phyloP scores from a whole-genome alignment of 306 rosid species.

The Senna tora region DNA sequence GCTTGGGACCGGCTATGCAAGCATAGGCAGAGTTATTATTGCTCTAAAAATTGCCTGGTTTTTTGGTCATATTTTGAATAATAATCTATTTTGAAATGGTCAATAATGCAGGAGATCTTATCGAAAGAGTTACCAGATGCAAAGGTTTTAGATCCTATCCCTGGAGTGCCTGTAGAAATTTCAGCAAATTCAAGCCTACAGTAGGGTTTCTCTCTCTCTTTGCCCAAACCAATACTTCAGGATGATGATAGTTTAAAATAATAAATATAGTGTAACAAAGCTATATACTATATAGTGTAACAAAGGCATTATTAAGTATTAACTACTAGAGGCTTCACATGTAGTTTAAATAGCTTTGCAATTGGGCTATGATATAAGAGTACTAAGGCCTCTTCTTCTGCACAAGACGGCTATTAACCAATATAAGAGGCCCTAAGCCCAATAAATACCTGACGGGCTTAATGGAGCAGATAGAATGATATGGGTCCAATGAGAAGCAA shows the following conservation, averaged over 20 bases:
- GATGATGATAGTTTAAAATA: constrained; percentile 7
- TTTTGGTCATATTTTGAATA: constrained; percentile 14
- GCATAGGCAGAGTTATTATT: too few species aligned
- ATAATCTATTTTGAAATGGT: constrained; percentile 40
- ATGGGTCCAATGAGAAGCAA: background rate
- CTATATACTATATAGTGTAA: background rate
- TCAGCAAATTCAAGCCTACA: constrained; percentile 39
- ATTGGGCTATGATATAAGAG: background rate
- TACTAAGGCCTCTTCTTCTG: background rate
- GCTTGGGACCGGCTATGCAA: too few species aligned
- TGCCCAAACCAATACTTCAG: constrained; percentile 6
- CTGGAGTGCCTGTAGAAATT: constrained; percentile 71
- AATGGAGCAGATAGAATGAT: background rate
- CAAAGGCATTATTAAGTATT: background rate
- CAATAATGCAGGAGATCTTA: constrained; percentile 69
- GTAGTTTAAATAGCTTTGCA: background rate
- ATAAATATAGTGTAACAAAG: background rate
- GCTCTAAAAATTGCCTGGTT: constrained; percentile 17
- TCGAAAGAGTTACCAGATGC: constrained; percentile 72
- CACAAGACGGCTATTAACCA: too few species aligned
- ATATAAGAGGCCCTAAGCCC: background rate
- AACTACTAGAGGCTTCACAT: too few species aligned
- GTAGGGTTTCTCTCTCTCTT: constrained; percentile 8
- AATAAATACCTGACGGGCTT: background rate
- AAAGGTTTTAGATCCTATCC: constrained; percentile 62